Conservation (phyloP, 768 basidiomycete genomes). For the Kwoniella bestiolae region DNA sequence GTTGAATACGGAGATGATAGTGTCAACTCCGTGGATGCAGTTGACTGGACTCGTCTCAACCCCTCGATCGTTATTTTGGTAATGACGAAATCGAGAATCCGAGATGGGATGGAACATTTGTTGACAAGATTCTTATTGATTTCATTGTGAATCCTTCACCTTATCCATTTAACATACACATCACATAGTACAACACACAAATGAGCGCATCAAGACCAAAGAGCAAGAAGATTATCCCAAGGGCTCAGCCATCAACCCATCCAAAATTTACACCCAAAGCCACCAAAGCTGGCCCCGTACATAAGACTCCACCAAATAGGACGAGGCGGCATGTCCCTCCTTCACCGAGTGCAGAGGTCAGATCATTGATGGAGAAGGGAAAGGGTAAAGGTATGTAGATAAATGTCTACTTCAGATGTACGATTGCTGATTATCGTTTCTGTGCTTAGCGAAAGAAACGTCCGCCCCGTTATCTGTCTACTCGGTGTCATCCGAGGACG, state of each 20-base stretch:
- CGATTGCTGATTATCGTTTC: background rate
- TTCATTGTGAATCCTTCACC: background rate
- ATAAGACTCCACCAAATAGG: background rate
- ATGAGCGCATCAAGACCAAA: conserved; percentile 38
- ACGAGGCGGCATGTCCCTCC: conserved; percentile 8
- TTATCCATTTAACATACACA: background rate
- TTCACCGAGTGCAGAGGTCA: conserved; percentile 7
- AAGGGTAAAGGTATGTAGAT: conserved; percentile 20
- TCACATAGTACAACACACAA: background rate
- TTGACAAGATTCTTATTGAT: background rate
- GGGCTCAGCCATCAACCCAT: conserved; percentile 6
- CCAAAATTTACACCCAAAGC: conserved; percentile 13
- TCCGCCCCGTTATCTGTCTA: conserved; percentile 6
- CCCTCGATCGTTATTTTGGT: background rate
- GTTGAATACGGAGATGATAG: background rate
- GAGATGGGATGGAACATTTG: background rate
- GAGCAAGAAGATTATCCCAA: conserved; percentile 25
- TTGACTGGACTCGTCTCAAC: background rate
- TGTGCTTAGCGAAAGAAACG: background rate
- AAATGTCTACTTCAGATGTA: background rate
- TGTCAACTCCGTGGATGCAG: background rate
- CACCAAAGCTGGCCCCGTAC: background rate
- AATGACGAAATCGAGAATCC: background rate
- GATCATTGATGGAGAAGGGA: conserved; percentile 16
- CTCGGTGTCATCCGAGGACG: conserved; percentile 1